Percentiles rank a stretch among this genome's conserved stretches.
Evolutionary conservation across 495 filamentous ascomycete species (phyloP).

Genomic region (Copromyces sp.): DNA sequence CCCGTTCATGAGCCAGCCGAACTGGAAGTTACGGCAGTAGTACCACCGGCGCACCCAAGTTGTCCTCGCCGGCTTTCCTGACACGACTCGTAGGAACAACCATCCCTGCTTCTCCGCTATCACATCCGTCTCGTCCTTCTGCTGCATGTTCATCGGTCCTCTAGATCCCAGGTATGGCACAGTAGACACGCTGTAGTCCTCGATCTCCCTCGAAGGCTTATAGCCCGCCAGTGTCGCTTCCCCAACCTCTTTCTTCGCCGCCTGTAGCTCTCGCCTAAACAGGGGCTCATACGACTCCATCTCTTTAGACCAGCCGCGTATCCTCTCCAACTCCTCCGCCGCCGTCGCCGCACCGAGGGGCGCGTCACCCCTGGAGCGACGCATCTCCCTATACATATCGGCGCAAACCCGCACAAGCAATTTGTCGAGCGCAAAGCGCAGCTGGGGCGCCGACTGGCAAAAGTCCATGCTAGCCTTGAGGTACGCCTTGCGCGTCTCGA

Average conservation of each 20-base stretch:
- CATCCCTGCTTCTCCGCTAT: conserved; percentile 83
- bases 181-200: conserved; percentile 82
- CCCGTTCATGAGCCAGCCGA: conserved; percentile 89
- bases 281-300: conserved; percentile 75
- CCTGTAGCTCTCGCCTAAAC: conserved; percentile 68
- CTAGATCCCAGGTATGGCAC: conserved; percentile 73
- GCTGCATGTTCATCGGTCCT: conserved; percentile 48
- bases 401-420: conserved; percentile 74
- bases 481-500: conserved; percentile 86
- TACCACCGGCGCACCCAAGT: conserved; percentile 89
- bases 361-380: conserved; percentile 48
- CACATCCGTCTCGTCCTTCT: conserved; percentile 34
- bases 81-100: conserved; percentile 72
- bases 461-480: conserved; percentile 90
- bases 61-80: conserved; percentile 80
- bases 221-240: conserved; percentile 58
- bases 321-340: conserved; percentile 69
- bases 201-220: conserved; percentile 80
- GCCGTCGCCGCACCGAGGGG: neutral
- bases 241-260: conserved; percentile 73
- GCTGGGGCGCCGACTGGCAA: conserved; percentile 72
- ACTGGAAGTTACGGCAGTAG: conserved; percentile 88
- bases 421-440: conserved; percentile 71
- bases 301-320: conserved; percentile 83
- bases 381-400: conserved; percentile 81